These are phyloP conservation scores for Tetrahymena thermophila DNA, from an alignment of 73 alveolate species.

Conservation along the genomic window DNA sequence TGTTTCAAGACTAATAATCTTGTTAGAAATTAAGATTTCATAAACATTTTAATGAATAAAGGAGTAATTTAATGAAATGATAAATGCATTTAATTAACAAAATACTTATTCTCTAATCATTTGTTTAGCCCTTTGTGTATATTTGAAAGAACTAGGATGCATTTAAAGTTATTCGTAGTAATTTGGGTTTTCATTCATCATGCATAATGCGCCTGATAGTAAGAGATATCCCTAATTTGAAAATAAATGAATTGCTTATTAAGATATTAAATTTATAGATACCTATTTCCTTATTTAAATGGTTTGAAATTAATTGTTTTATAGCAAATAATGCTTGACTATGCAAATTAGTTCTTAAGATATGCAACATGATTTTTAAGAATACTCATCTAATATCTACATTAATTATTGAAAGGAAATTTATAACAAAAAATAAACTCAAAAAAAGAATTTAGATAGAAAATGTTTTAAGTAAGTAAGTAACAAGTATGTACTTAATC, in stretches of 20 bases:
- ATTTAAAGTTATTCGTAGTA: not conserved
- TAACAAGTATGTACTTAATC: not conserved
- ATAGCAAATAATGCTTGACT: not conserved
- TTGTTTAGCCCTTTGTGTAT: not conserved
- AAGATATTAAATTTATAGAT: too few relatives aligned
- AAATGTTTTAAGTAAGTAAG: too few relatives aligned
- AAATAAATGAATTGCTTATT: too few relatives aligned
- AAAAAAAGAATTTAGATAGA: too few relatives aligned
- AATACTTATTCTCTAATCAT: not conserved
- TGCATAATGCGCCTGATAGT: not conserved
- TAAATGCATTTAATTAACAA: too few relatives aligned
- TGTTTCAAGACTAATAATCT: not conserved
- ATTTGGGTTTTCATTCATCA: not conserved
- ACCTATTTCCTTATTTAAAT: not conserved
- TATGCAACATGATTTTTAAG: not conserved
- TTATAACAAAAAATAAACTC: too few relatives aligned
- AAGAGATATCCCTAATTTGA: not conserved
- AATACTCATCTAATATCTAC: not conserved
- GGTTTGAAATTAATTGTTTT: too few relatives aligned
- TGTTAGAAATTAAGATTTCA: too few relatives aligned
- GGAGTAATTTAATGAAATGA: too few relatives aligned
- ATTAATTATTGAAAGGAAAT: not conserved
- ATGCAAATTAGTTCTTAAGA: not conserved
- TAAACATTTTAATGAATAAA: too few relatives aligned
- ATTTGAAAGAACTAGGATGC: not conserved